Evolutionary conservation across 2,329 filamentous ascomycete genomes (phyloP), one percentile per base, ranked within the genome.

Genomic region (Ceratocystis destructans): DNA sequence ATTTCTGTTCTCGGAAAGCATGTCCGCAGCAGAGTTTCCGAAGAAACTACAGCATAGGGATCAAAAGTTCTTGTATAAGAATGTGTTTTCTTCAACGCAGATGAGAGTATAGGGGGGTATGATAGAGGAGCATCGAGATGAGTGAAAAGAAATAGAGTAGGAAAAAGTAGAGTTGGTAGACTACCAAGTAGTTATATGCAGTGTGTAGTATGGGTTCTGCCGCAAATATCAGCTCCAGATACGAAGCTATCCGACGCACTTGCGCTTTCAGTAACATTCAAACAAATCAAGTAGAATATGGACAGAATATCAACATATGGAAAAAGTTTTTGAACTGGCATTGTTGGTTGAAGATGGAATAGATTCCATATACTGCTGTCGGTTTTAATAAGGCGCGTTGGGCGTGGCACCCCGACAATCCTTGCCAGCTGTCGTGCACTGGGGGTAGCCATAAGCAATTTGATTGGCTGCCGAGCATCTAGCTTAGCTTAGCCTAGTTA

Each of bases 1-100:
- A 80, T 80, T 70, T 80, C 79, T 78, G 79, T 80, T 80, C 79
- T 79, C 76, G 66, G 68, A 53, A 62, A 57, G 59, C 45, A 64
- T 45, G 33, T 41, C 31, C 15, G 22, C 20, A 15, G 45, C 62
- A 17, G 48, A 62, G 62, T 53, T 67, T 65, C 65, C 65, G 46
- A 50, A 41, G 67, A 65, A 64, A 57, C 48, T 25, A 53, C 67
- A 31, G 37, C 53, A 22, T 45, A 25, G n/a, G 28, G 37, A 25
- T 64, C 37, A 59, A 33, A 44, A 22, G 64, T 68, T 66, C 64
- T 68, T 67, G 66, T 66, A 62, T 65, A 64, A 64, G 57, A 64
- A 45, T 41, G 25, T 12, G 28, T 59, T 64, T 20, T 68, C 67
- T 44, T 68, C 67, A 68, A 64, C 62, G 67, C 67, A 68, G 67